Base-by-base conservation (phyloP, 1,139 yeast species). In the Lodderomyces margitis region DNA sequence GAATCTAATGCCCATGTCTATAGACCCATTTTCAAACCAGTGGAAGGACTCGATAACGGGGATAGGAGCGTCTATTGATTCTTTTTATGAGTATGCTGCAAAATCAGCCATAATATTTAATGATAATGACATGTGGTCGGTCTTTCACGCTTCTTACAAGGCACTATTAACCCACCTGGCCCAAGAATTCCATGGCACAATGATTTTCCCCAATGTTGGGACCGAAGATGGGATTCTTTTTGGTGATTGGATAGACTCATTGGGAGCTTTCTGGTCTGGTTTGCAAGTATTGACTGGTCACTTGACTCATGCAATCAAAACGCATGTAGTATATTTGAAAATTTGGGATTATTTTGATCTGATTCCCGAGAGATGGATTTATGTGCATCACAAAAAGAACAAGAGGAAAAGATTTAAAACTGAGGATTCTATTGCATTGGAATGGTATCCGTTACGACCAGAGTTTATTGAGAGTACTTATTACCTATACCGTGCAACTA, bases 381-480 rank as follows among this genome's bases (percentile, higher is more conserved):
- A 73, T 40, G 45, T 41, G 34, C 46, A 54, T 32, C 43, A 53
- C 27, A 36, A 32, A 25, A 35, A 40, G 23, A 37, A 31, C 21
- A 40, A 41, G 36, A 45, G 46, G 20, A 42, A 44, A 20, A 38
- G 42, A 14, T 33, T 49, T 3, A 38, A 39, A 10, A 41, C 50
- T 1, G 54, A 50, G 14, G 60, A 63, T 38, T 54, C 78, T 0
- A 61, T 82, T 2, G 69, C 76, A 0, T 64, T 91, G 34, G 96
- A 87, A 57, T 89, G 96, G 96, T 91, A 88, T 55, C 96, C 96
- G 1, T 67, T 91, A 40, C 65, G 98, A 43, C 98, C 98, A 0
- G 98, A 91, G 55, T 87, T 89, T 53, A 74, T 87, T 31, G 98
- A 91, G 57, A 85, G 95, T 0, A 87, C 95, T 0, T 91, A 88